phyloP scores from a whole-genome alignment of 163 green algal genomes.

The Scenedesmus sp. region DNA sequence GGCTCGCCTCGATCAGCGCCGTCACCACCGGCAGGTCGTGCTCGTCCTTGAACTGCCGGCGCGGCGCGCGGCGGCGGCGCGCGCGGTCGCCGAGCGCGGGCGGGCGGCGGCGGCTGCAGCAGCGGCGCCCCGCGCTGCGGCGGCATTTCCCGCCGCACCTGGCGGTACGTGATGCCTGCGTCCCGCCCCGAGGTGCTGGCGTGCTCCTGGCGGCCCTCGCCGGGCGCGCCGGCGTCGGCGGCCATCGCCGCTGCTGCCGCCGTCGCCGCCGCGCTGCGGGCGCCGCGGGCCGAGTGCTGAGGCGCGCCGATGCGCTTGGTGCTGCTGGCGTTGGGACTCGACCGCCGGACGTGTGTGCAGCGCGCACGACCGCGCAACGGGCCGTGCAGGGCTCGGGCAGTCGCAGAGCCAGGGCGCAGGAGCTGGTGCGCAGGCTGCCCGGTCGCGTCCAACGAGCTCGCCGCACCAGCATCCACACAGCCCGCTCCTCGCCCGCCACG shows the following conservation, averaged over 20 bases:
- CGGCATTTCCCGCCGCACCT: neutral
- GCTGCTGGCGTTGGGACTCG: no score
- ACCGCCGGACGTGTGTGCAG: no score
- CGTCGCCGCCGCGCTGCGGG: neutral
- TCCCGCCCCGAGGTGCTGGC: slow-evolving; percentile 19
- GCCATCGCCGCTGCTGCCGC: slow-evolving; percentile 7
- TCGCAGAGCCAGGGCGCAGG: no score
- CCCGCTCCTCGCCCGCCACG: no score
- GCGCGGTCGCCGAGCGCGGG: neutral
- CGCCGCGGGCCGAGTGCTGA: no score
- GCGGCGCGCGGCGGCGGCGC: neutral
- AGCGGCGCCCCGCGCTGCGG: neutral
- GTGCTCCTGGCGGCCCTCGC: no score
- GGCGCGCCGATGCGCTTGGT: no score
- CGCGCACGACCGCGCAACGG: no score
- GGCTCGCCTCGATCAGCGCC: slow-evolving; percentile 90
- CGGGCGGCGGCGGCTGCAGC: neutral
- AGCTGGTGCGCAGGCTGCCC: no score
- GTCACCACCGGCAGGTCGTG: slow-evolving; percentile 88
- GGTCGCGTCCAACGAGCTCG: no score
- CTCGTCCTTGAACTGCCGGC: slow-evolving; percentile 80
- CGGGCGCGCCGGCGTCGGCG: slow-evolving; percentile 1
- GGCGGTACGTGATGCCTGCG: slow-evolving; percentile 16
- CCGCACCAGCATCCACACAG: no score
- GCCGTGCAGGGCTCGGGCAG: no score